Base-by-base conservation (phyloP, 306 rosid genomes). In the Vicia sativa region DNA sequence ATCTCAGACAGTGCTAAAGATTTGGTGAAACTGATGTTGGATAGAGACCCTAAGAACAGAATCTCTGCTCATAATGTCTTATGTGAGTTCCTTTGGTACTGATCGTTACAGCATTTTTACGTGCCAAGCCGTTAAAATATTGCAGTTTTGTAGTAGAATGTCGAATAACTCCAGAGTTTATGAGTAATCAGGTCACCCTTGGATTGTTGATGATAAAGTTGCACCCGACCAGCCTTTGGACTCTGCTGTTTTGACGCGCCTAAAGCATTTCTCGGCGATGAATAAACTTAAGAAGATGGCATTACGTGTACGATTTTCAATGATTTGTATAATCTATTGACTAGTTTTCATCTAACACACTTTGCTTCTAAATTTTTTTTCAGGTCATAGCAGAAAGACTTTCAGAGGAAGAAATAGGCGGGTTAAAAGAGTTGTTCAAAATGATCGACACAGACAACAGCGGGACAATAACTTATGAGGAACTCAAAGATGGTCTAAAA, bases 331-430 rank as follows among this genome's bases (percentile, higher is more conserved):
- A 35, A 23, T 74, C 41, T 48, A 55, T 65, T 37, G 19, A 18
- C 37, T 58, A 26, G 29, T 59, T 7, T 50, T 29, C 46, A 39
- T 83, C 52, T 11, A 59, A 60, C 38, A 59, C 25, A 26, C 35
- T 44, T 37, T 35, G 9, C 64, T n/a, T 28, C 10, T 10, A 10
- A 46, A 46, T n/a, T n/a, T n/a, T n/a, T 70, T 67, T 80, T 53
- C 87, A 88, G 97, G 95, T 91, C 74, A 88, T 91, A 68, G 96
- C 92, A 28, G 96, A 91, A 72, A 84, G 92, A 67, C 89, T 91
- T 60, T 91, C 97, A 35, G 97, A 91, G 71, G 97, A 91, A 86
- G 97, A 91, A 77, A 91, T 91, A 57, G 97, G 97, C 39, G 97
- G 97, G 42, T 69, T 91, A 52, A 91, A 86, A 79, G 95, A 91